Evolutionary conservation across 78 protist species (phyloP), one percentile per base, ranked within the genome.

Genomic region (Mastigamoeba balamuthi): DNA sequence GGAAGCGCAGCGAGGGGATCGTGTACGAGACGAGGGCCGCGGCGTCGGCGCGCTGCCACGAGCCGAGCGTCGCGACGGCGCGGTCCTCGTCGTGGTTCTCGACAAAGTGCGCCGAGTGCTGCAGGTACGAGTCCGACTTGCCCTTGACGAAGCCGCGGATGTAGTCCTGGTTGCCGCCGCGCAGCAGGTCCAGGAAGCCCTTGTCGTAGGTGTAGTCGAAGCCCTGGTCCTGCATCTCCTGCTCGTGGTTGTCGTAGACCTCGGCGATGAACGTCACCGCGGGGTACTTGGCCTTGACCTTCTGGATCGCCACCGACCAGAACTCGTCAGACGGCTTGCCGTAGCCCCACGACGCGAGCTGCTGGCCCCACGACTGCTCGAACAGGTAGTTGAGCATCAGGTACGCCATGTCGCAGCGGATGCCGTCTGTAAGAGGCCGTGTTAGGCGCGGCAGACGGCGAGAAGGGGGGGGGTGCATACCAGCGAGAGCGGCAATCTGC

Each of bases 321-420:
- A 87, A 93, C 75, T 93, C 94, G 6, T 30, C 28, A 0, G 75
- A 17, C 38, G 96, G 96, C 58, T 58, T 67, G 6, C 40, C 38
- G 73, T 82, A 91, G 3, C 93, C 91, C 82, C 84, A 71, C 27
- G 89, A 42, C 25, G 39, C 25, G 37, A 90, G 40, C 27, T 77
- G 76, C 4, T 25, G 6, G 6, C 73, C 69, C 96, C 96, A 93
- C 40, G 74, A 82, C 35, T 74, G 58, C n/a, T 75, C 83, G 66
- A 92, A 41, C 10, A 82, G 27, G 43, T 67, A 30, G 69, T 93
- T 93, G 35, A 93, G 37, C 41, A 84, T 38, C 28, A 93, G 65
- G 77, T 88, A 87, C 2, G 96, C 91, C 96, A 93, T 93, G 75
- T 93, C 96, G 66, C 88, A 81, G 30, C 96, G 73, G 58, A 93